Conservation (phyloP, 2,329 filamentous ascomycete genomes). For the Pestalotiopsis sp. region DNA sequence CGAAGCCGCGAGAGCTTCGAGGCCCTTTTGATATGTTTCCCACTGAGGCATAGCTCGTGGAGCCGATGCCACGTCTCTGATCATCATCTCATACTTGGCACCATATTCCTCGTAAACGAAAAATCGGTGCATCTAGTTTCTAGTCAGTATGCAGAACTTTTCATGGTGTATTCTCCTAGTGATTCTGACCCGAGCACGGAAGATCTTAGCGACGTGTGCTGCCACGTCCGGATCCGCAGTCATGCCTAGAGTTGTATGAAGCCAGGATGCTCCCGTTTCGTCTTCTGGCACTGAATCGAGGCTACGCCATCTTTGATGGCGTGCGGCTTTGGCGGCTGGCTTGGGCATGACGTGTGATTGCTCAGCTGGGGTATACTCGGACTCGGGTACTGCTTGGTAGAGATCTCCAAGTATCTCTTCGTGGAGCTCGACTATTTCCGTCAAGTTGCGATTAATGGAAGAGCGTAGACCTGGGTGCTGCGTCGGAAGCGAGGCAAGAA, state of each 20-base stretch:
- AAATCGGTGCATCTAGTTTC: conserved; percentile 73
- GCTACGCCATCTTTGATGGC: conserved; percentile 48
- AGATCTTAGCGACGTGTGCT: conserved; percentile 63
- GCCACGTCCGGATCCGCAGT: conserved; percentile 61
- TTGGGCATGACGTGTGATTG: conserved; percentile 24
- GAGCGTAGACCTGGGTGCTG: conserved; percentile 66
- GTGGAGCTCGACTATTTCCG: conserved; percentile 80
- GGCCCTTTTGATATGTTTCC: conserved; percentile 80
- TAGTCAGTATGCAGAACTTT: background rate
- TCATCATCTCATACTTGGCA: conserved; percentile 84
- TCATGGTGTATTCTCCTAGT: background rate
- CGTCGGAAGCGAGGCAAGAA: conserved; percentile 71
- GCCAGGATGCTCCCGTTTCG: conserved; percentile 39
- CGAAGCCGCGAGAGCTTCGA: conserved; percentile 80
- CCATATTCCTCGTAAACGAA: conserved; percentile 91
- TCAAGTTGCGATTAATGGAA: conserved; percentile 78
- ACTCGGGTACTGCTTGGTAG: conserved; percentile 70
- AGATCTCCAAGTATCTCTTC: conserved; percentile 79
- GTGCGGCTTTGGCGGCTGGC: conserved; percentile 35
- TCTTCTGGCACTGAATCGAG: conserved; percentile 49
- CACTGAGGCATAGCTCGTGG: conserved; percentile 72
- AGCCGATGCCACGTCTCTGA: conserved; percentile 72
- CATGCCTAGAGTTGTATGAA: conserved; percentile 53
- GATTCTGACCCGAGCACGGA: conserved; percentile 56
- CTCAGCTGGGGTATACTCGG: conserved; percentile 59